Conservation (phyloP, 2,329 filamentous ascomycete genomes). For the Diaporthe citri region DNA sequence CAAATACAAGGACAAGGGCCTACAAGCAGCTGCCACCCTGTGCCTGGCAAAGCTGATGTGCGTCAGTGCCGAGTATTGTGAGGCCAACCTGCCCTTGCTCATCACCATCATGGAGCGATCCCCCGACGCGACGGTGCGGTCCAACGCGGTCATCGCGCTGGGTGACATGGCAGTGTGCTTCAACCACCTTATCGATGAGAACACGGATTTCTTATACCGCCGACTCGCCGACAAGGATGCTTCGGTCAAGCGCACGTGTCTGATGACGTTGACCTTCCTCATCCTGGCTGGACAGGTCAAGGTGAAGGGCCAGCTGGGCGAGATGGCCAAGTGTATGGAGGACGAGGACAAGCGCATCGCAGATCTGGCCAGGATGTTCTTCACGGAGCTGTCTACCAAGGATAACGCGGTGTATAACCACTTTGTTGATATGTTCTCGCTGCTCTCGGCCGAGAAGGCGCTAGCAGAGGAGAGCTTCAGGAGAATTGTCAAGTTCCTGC, state of each 20-base stretch:
- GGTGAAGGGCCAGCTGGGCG: slow-evolving; percentile 97
- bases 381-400: slow-evolving; percentile 96
- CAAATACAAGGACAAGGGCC: slow-evolving; percentile 86
- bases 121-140: slow-evolving; percentile 90
- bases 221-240: slow-evolving; percentile 89
- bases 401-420: slow-evolving; percentile 99
- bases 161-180: slow-evolving; percentile 99
- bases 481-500: slow-evolving; percentile 90
- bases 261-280: slow-evolving; percentile 98
- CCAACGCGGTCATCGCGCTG: slow-evolving; percentile 95
- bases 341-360: slow-evolving; percentile 95
- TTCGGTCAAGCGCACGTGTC: slow-evolving; percentile 94
- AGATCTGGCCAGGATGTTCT: slow-evolving; percentile 97
- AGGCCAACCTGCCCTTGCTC: slow-evolving; percentile 89
- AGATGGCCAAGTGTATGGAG: slow-evolving; percentile 99
- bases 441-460: slow-evolving; percentile 84
- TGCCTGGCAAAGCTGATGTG: slow-evolving; percentile 99
- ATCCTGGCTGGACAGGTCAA: slow-evolving; percentile 98
- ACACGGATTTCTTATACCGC: slow-evolving; percentile 97
- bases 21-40: slow-evolving; percentile 93
- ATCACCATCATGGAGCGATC: slow-evolving; percentile 99
- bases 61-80: slow-evolving; percentile 95
- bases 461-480: slow-evolving; percentile 89
- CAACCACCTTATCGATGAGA: slow-evolving; percentile 99
- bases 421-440: slow-evolving; percentile 98